Base-by-base conservation (phyloP, 148 eudicot species). In the Diospyros kaki region DNA sequence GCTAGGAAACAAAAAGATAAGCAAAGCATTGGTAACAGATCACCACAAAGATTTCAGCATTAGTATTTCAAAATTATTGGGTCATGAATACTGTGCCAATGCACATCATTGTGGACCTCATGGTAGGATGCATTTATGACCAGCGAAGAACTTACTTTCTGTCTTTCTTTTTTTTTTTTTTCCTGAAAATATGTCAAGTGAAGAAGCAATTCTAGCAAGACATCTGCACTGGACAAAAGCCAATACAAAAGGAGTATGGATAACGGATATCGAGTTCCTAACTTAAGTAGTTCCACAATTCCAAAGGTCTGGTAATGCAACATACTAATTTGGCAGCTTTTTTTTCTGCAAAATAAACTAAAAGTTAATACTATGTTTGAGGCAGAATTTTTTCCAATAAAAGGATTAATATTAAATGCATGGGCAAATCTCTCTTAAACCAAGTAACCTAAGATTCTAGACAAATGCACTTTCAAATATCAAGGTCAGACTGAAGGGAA, bases 401-500 rank as follows among this genome's bases (percentile, higher is more conserved):
- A 4, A 48, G 52, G 4, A 8, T 4, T 48, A 4, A 4, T 8
- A 56, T 56, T 4, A 5, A 60, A 12, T 60, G 64, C 13, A 28
- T 28, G 28, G 53, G 38, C 39, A 12, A 11, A 4, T 48, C 52
- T 48, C 54, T 40, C 17, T 54, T 55, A 13, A 8, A 51, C 44
- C 15, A 7, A n/a, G 42, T 28, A 67, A 59, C 40, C 46, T 9
- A 28, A 42, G 3, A 77, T 62, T 44, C 74, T 65, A 43, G 4
- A 51, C 12, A 8, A 76, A 3, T 8, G 8, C 18, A 44, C 4
- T 10, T 40, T 12, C 4, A 41, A 45, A 74, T 44, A 65, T 38
- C 44, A 50, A 61, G 53, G 63, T 58, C 7, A 45, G 66, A 55
- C 53, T 58, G 12, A 65, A 72, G 58, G 75, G 64, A 64, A 72